Evolutionary conservation across 2,329 filamentous ascomycete genomes (phyloP).

Genomic region (Talaromyces rugulosus): DNA sequence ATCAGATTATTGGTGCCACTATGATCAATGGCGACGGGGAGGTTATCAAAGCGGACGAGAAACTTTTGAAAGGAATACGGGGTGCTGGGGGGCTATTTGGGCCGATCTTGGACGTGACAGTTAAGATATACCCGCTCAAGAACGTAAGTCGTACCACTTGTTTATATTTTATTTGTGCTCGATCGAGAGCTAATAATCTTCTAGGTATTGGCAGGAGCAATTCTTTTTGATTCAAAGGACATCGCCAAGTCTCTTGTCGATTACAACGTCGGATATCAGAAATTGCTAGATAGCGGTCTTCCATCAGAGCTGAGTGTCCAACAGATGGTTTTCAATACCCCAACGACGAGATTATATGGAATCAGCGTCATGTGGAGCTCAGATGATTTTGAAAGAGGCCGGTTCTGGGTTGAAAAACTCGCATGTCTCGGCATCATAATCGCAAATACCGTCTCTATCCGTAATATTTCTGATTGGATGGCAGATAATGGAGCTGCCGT

Average conservation of each 20-base stretch:
- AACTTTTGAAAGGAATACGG: conserved; percentile 36
- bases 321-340: conserved; percentile 26
- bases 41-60: conserved; percentile 34
- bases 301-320: conserved; percentile 18
- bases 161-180: too few relatives aligned
- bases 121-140: conserved; percentile 36
- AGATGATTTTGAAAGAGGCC: conserved; percentile 25
- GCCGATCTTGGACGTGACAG: conserved; percentile 36
- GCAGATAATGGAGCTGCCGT: conserved; percentile 14
- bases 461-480: conserved; percentile 18
- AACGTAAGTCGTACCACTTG: conserved; percentile 18
- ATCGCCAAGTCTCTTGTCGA: conserved; percentile 19
- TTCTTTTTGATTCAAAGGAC: conserved; percentile 30
- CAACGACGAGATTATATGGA: conserved; percentile 23
- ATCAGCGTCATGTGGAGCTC: conserved; percentile 30
- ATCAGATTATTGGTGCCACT: conserved; percentile 37
- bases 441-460: conserved; percentile 23
- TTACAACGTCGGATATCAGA: conserved; percentile 20
- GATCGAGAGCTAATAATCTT: not conserved
- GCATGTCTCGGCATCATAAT: conserved; percentile 15
- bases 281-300: conserved; percentile 19
- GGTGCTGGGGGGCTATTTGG: conserved; percentile 41
- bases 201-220: conserved; percentile 20
- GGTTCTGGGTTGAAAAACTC: conserved; percentile 21
- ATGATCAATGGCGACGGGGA: conserved; percentile 35